These are phyloP conservation scores for Zarea fungicola DNA, from an alignment of 2,329 filamentous ascomycete species.

Conservation along the genomic window DNA sequence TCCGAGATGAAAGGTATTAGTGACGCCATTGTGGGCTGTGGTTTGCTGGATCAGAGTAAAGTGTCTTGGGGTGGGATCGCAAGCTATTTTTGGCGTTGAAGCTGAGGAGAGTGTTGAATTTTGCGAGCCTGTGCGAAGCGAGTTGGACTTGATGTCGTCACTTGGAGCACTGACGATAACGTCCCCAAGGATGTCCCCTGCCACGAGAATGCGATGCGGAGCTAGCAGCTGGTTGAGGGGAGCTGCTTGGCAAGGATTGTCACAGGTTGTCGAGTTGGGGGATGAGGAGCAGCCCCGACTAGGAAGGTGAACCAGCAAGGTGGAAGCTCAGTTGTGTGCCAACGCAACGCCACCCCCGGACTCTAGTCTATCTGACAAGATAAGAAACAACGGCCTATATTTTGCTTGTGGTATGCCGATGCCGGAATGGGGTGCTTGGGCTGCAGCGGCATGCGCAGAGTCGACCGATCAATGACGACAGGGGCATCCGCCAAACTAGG, in stretches of 20 bases:
- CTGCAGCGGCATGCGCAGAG: background rate
- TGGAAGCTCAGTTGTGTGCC: slow-evolving; percentile 7
- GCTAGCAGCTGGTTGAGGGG: background rate
- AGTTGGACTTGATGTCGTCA: background rate
- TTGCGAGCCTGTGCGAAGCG: background rate
- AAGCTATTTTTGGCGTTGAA: background rate
- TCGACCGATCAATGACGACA: slow-evolving; percentile 8
- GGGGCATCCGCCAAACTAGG: too few species aligned
- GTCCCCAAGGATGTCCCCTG: too few species aligned
- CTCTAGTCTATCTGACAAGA: slow-evolving; percentile 4
- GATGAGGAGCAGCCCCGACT: slow-evolving; percentile 6
- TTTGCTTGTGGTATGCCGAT: background rate
- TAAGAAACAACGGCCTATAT: background rate
- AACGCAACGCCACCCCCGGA: slow-evolving; percentile 12
- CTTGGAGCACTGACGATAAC: too few species aligned
- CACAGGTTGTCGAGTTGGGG: slow-evolving; percentile 1
- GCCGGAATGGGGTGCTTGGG: background rate
- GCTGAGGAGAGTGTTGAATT: background rate
- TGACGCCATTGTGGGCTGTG: slow-evolving; percentile 39
- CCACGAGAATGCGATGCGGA: background rate
- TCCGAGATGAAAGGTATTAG: slow-evolving; percentile 52
- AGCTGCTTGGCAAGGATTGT: background rate
- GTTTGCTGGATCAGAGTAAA: background rate
- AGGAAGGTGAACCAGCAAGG: slow-evolving; percentile 6
- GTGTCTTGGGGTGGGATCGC: too few species aligned